Conservation (phyloP, 495 filamentous ascomycete species). For the Gamarada debralockiae region DNA sequence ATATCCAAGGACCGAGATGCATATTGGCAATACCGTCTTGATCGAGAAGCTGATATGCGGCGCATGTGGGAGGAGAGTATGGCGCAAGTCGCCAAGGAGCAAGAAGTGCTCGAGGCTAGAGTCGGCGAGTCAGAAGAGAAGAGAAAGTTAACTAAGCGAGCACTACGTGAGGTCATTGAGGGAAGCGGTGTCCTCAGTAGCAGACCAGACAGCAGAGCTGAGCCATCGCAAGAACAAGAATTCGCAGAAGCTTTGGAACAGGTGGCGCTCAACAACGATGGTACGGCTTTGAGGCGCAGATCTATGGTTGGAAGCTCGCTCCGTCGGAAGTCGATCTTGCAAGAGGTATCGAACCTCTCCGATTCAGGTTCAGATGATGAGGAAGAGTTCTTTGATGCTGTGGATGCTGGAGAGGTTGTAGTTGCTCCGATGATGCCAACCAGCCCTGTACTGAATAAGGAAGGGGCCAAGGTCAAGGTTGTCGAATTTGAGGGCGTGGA, state of each 20-base stretch:
- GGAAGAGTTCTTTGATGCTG: conserved; percentile 96
- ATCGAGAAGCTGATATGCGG: conserved; percentile 81
- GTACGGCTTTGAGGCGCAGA: conserved; percentile 27
- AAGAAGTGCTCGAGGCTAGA: conserved; percentile 81
- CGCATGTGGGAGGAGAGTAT: conserved; percentile 99
- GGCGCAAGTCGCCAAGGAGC: conserved; percentile 87
- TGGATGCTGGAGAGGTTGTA: conserved; percentile 88
- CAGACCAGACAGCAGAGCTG: conserved; percentile 35
- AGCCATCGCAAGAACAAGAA: conserved; percentile 21
- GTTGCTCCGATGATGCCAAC: conserved; percentile 55
- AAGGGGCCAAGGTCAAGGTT: conserved; percentile 35
- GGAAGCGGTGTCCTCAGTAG: conserved; percentile 44
- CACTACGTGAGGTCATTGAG: conserved; percentile 81
- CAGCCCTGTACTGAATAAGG: conserved; percentile 22
- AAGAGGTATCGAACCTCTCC: conserved; percentile 60
- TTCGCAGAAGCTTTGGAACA: conserved; percentile 31
- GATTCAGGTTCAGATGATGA: conserved; percentile 79
- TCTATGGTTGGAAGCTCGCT: conserved; percentile 41
- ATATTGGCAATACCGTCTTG: conserved; percentile 94
- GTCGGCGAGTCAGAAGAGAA: conserved; percentile 90
- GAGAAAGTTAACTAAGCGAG: conserved; percentile 82
- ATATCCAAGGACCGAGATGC: conserved; percentile 92
- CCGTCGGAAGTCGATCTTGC: conserved; percentile 54
- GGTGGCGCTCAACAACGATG: conserved; percentile 21
- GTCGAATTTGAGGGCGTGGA: conserved; percentile 48